A percentile compares a stretch with the other conserved stretches of the same genome.
Evolutionary conservation across 2,329 filamentous ascomycete species (phyloP).

Genomic region (Penicillium nordicum): DNA sequence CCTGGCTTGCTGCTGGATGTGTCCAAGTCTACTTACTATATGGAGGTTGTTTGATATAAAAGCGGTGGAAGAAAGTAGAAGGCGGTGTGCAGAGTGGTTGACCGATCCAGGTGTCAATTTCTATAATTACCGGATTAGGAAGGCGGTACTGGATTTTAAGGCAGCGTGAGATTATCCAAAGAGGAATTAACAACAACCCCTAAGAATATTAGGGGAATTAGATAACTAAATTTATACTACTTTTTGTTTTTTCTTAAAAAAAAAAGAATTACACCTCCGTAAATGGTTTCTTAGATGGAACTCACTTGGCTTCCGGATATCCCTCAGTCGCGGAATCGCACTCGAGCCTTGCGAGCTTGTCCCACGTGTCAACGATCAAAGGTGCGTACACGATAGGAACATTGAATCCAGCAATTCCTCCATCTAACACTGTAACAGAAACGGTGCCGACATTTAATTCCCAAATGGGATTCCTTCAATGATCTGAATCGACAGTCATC

Average conservation of each 20-base stretch:
- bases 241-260: not conserved
- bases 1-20: no score
- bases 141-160: no score
- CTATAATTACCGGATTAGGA: no score
- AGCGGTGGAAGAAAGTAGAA: no score
- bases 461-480: constrained; percentile 10
- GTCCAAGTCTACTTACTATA: no score
- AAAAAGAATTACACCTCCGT: not conserved
- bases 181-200: no score
- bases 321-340: constrained; percentile 32
- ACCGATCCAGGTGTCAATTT: no score
- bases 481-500: not conserved
- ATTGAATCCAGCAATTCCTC: not conserved
- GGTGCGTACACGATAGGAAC: constrained; percentile 15
- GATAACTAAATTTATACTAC: no score
- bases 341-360: constrained; percentile 32
- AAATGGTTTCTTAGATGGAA: constrained; percentile 25
- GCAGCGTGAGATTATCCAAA: no score
- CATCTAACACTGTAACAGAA: constrained; percentile 22
- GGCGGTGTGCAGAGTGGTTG: no score
- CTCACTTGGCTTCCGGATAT: constrained; percentile 36
- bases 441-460: constrained; percentile 31
- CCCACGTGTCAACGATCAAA: constrained; percentile 33
- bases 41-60: no score
- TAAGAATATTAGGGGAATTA: no score